Evolutionary conservation across 106 monocot species (phyloP).

Genomic region (Dendrobium chrysotoxum): DNA sequence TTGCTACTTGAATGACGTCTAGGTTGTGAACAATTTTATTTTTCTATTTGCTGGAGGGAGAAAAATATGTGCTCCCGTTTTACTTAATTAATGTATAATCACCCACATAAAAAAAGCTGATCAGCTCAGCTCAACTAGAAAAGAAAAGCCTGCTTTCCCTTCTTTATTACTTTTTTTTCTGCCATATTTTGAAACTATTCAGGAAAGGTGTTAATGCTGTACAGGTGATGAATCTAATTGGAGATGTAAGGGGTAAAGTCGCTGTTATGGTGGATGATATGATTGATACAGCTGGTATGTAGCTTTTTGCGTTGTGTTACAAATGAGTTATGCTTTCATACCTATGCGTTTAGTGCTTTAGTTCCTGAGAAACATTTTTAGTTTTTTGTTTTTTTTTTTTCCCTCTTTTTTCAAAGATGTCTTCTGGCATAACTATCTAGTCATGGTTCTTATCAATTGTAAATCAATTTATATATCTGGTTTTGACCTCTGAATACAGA

Average conservation of each 20-base stretch:
- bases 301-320: not conserved
- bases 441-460: too few relatives aligned
- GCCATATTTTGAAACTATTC: not conserved
- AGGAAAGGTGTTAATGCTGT: not conserved
- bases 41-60: not conserved
- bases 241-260: constrained; percentile 82
- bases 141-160: not conserved
- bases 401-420: not conserved
- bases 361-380: not conserved
- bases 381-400: not conserved
- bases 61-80: not conserved
- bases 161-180: not conserved
- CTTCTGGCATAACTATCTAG: too few relatives aligned
- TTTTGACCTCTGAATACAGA: not conserved
- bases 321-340: not conserved
- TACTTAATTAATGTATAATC: not conserved
- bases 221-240: constrained; percentile 92
- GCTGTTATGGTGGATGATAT: constrained; percentile 91
- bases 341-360: not conserved
- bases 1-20: too few relatives aligned
- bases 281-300: constrained; percentile 90
- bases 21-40: not conserved
- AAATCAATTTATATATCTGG: not conserved
- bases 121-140: not conserved
- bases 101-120: not conserved